Evolutionary conservation across 208 protist species (phyloP), one percentile per base, ranked within the genome.

Genomic region (Trypanosoma congolense): DNA sequence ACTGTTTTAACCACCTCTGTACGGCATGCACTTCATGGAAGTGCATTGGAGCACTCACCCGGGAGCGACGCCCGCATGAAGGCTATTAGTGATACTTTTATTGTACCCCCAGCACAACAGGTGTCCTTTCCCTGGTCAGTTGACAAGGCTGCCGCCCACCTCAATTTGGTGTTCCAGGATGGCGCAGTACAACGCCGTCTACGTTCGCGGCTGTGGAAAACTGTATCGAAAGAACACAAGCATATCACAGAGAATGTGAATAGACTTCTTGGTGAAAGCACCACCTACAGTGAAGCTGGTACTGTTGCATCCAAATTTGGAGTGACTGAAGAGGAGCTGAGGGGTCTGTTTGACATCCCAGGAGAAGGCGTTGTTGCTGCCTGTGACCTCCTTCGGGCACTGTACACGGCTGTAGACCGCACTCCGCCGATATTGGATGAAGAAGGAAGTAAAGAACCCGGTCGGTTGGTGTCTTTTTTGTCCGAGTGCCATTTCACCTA

Each of bases 141-240:
- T 8, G 29, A n/a, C 22, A 4, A 45, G 25, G 61, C 61, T 3
- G 52, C 61, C 1, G 25, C 31, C 2, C 61, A 67, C 40, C 29
- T 67, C 14, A 10, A 26, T 19, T 16, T 56, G 5, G 61, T 67
- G 10, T 33, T 53, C 3, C 30, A 42, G 16, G 38, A 55, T 24
- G 42, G 41, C 8, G 51, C 51, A 18, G 44, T 60, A 24, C 61
- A 67, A 21, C 41, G 42, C 8, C 10, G 21, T 10, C 19, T 67
- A 18, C 61, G 61, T 45, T 60, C 61, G 2, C n/a, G 49, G 1
- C 35, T 67, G n/a, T 67, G 61, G 61, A 67, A 60, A 30, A 30
- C 48, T 5, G 33, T 67, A 16, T 41, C 56, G 24, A 58, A 42
- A 35, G 61, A 67, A 24, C 53, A 67, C 35, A 58, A 60, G 24